Evolutionary conservation across 164 flowering plant genomes (phyloP), one percentile per base, ranked within the genome.

Genomic region (Annona squamosa): DNA sequence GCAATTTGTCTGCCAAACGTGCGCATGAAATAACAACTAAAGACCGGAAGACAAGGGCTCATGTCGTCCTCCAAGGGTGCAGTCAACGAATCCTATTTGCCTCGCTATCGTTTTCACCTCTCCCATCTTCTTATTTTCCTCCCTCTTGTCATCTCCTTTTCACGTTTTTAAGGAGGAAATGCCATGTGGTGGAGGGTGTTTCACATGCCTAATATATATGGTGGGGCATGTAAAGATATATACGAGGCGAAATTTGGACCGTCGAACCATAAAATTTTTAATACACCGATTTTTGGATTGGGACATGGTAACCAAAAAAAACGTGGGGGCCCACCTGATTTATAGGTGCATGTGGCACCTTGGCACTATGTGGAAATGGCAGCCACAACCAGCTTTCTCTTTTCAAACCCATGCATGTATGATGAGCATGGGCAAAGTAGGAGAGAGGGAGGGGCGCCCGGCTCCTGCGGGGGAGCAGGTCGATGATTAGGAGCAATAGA

Each of bases 41-140:
- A 69, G 66, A 81, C 81, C 90, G 81, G 79, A 81, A 83, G 87
- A 85, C 87, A 84, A 81, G 91, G 90, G 88, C 81, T 82, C 70
- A 66, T 87, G 93, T 89, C 88, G 78, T 79, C 83, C 5, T 62
- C 65, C 68, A 75, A 78, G 87, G 91, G 85, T 84, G 82, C 91
- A 86, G 63, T 67, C 13, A 18, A 47, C 68, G 43, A 66, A 42
- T 26, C 46, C 17, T 13, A 42, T 26, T 26, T 26, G 37, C 63
- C 43, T 47, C 72, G 17, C 65, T 59, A 0, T 26, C 37, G 37
- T 26, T 64, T 46, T 72, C 45, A 26, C 48, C 48, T 45, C 71
- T 3, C 17, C 41, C 9, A 2, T 26, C 4, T 9, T 43, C 59
- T 52, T 41, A 3, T 56, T 43, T 73, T 16, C 18, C 45, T 7